These are phyloP conservation scores for Penicillium sclerotiorum DNA, from an alignment of 2,329 filamentous ascomycete species.

Conservation along the genomic window DNA sequence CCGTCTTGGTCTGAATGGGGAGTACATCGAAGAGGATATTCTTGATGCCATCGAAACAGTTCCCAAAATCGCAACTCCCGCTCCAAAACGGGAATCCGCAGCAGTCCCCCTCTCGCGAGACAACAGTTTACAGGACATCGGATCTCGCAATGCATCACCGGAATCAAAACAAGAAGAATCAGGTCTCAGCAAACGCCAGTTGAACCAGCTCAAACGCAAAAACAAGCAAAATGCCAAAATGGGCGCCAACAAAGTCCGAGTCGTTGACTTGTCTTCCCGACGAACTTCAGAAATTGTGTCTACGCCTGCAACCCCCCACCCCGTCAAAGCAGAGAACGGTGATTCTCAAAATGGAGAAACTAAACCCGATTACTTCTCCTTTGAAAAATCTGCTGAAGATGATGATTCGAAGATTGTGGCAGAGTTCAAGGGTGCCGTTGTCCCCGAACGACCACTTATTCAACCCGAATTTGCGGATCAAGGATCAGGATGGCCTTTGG, in stretches of 20 bases:
- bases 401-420: constrained; percentile 91
- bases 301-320: constrained; percentile 57
- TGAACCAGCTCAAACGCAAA: constrained; percentile 93
- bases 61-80: constrained; percentile 44
- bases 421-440: constrained; percentile 85
- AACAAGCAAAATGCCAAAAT: constrained; percentile 87
- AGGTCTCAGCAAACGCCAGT: constrained; percentile 84
- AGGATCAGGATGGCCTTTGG: constrained; percentile 89
- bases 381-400: constrained; percentile 78
- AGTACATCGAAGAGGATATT: constrained; percentile 82
- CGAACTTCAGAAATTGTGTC: constrained; percentile 67
- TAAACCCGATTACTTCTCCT: constrained; percentile 82
- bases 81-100: constrained; percentile 56
- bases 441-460: constrained; percentile 83
- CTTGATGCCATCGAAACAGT: constrained; percentile 65
- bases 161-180: constrained; percentile 63
- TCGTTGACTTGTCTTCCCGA: constrained; percentile 81
- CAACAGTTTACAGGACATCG: constrained; percentile 49
- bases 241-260: constrained; percentile 83
- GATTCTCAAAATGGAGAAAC: constrained; percentile 63
- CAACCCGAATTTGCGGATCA: constrained; percentile 75
- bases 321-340: constrained; percentile 64
- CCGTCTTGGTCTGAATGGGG: constrained; percentile 80
- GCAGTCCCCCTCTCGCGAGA: constrained; percentile 44
- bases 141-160: constrained; percentile 50